These are phyloP conservation scores for Blastocystis sp. DNA, from an alignment of 352 stramenopile genomes.

Conservation along the genomic window DNA sequence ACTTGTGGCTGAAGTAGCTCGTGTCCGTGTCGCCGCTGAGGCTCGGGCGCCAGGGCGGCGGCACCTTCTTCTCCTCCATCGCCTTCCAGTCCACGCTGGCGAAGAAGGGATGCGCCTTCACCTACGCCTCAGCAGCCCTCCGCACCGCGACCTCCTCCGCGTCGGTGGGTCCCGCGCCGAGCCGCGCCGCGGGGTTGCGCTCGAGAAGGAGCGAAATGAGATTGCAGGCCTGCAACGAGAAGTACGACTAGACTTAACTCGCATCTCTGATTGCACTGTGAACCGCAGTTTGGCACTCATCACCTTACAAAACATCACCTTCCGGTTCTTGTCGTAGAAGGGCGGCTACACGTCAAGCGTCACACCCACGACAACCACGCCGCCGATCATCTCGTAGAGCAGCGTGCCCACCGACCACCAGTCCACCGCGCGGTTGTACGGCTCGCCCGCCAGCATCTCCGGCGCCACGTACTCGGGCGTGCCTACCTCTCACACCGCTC, in stretches of 20 bases:
- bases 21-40: conserved; percentile 77
- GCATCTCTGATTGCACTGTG: not conserved
- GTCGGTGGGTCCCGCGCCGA: conserved; percentile 38
- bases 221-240: conserved; percentile 40
- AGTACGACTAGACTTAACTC: conserved; percentile 1
- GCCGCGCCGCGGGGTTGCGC: conserved; percentile 11
- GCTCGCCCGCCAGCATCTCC: conserved; percentile 77
- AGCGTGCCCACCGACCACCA: conserved; percentile 85
- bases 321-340: conserved; percentile 89
- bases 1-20: conserved; percentile 88
- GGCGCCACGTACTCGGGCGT: conserved; percentile 84
- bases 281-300: conserved; percentile 69
- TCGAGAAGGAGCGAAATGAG: conserved; percentile 46
- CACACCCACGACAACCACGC: conserved; percentile 72
- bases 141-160: conserved; percentile 17
- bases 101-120: conserved; percentile 83
- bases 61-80: conserved; percentile 80
- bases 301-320: conserved; percentile 89
- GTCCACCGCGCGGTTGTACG: conserved; percentile 76
- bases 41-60: conserved; percentile 81
- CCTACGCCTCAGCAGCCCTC: conserved; percentile 72
- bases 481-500: conserved; percentile 84
- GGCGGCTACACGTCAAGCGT: conserved; percentile 76
- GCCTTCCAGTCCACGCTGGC: conserved; percentile 79
- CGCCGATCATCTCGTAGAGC: conserved; percentile 89